Conservation (phyloP, 2,329 filamentous ascomycete genomes). For the Penicillium decumbens region DNA sequence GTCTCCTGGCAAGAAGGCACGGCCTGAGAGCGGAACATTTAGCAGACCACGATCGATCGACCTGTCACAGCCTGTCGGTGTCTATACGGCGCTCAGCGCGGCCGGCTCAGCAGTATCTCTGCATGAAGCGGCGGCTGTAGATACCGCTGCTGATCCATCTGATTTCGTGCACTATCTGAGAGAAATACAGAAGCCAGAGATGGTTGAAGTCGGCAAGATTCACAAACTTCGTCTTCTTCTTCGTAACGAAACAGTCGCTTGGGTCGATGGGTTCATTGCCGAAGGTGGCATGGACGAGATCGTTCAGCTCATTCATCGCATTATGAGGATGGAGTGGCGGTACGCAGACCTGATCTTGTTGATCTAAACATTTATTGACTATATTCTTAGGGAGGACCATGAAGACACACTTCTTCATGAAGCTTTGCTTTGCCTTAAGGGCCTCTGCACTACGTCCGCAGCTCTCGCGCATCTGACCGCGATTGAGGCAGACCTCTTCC, state of each 20-base stretch:
- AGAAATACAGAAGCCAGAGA: constrained; percentile 73
- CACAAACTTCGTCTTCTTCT: constrained; percentile 87
- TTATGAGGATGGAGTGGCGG: constrained; percentile 95
- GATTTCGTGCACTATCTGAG: constrained; percentile 84
- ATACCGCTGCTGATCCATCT: constrained; percentile 67
- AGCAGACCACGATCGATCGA: constrained; percentile 70
- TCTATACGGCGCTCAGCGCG: constrained; percentile 53
- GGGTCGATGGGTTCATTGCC: constrained; percentile 88
- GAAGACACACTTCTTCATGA: constrained; percentile 92
- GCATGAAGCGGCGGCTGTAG: constrained; percentile 63
- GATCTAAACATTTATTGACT: constrained; percentile 21
- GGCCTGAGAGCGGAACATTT: constrained; percentile 60
- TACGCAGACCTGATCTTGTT: constrained; percentile 41
- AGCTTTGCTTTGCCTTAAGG: constrained; percentile 86
- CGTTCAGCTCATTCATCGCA: constrained; percentile 78
- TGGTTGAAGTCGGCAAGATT: constrained; percentile 87
- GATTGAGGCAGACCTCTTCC: constrained; percentile 77
- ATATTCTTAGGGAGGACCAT: constrained; percentile 70
- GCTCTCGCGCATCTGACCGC: constrained; percentile 76
- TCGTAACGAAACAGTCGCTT: constrained; percentile 89
- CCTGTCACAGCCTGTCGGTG: constrained; percentile 56
- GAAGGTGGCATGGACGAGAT: constrained; percentile 91
- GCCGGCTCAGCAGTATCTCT: constrained; percentile 51
- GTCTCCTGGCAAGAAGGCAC: constrained; percentile 70
- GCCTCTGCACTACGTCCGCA: constrained; percentile 82